Evolutionary conservation across 192 early-diverging fungal species (phyloP), one percentile per base, ranked within the genome.

Genomic region (Coemansia sp.): DNA sequence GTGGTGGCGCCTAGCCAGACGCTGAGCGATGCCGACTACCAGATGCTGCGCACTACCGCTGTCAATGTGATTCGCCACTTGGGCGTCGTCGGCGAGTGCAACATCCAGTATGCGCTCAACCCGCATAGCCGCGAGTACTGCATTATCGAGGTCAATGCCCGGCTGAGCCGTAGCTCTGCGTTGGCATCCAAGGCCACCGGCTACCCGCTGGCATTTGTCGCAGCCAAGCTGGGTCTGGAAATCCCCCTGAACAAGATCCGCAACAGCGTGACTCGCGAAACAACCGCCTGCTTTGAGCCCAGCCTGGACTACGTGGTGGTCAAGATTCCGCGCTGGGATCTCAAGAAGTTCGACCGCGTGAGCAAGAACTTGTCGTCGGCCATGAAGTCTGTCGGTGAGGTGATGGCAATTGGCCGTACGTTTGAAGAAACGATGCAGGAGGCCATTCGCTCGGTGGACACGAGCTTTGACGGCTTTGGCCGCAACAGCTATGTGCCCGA

Each of bases 61-160:
- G 87, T 97, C 51, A 98, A 95, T 46, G 90, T 98, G 26, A 94
- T 98, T 58, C 89, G 96, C 44, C 93, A 96, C 69, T 79, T 98
- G 49, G 96, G 96, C 55, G 96, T 98, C 1, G 85, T 98, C n/a
- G 96, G 96, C 56, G 96, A 98, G 81, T 98, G 96, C 82, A 98
- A 98, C 75, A 92, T 98, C 58, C 96, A 98, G 79, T 98, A 98
- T 67, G 94, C 93, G 18, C 82, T 98, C 39, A 96, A 96, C 81
- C 96, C 96, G 12, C 67, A 88, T 46, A 87, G 85, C 51, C 87
- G 90, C 76, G 96, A 98, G 76, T 98, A 95, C 81, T 90, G 90
- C 77, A 92, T 98, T 63, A 98, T 98, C 60, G 96, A 98, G 81
- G 94, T 98, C 64, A 98, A 98, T 64, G 96, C 96, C 18, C 90